A percentile compares a stretch with the other conserved stretches of the same genome.
Conservation (phyloP, 2,329 filamentous ascomycete genomes). For the Monosporascus sp. region DNA sequence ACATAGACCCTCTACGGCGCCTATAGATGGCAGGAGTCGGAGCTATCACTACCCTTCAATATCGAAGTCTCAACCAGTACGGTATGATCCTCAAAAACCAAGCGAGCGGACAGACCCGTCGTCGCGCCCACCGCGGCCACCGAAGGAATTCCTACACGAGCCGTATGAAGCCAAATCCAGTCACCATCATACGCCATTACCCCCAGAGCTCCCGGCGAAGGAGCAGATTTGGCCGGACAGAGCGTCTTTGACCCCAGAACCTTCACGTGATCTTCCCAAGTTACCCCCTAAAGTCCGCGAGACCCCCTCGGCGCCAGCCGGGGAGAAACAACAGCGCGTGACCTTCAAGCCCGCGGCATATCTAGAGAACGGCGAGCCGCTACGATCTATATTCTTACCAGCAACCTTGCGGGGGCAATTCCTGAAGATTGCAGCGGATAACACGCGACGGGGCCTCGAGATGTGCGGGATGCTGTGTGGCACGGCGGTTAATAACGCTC, state of each 20-base stretch:
- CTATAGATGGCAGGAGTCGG: constrained; percentile 5
- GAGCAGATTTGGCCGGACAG: constrained; percentile 23
- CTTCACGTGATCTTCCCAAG: constrained; percentile 15
- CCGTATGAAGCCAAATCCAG: constrained; percentile 3
- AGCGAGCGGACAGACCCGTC: constrained; percentile 10
- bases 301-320: constrained; percentile 12
- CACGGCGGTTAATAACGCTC: constrained; percentile 82
- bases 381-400: constrained; percentile 85
- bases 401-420: constrained; percentile 69
- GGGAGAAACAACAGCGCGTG: constrained; percentile 52
- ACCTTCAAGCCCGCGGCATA: constrained; percentile 83
- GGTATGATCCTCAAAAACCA: constrained; percentile 32
- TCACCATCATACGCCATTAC: constrained; percentile 5
- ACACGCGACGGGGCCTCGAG: constrained; percentile 79
- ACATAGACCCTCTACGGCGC: neutral
- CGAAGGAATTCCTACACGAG: constrained; percentile 27
- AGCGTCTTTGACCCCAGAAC: constrained; percentile 15
- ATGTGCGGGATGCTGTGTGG: constrained; percentile 95
- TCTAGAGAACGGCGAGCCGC: constrained; percentile 80
- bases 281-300: constrained; percentile 29
- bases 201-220: constrained; percentile 28
- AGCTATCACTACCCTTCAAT: constrained; percentile 56
- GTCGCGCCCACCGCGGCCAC: constrained; percentile 33
- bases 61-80: constrained; percentile 43
- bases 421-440: constrained; percentile 65